Evolutionary conservation across 106 monocot genomes (phyloP).

Genomic region (Allium fistulosum): DNA sequence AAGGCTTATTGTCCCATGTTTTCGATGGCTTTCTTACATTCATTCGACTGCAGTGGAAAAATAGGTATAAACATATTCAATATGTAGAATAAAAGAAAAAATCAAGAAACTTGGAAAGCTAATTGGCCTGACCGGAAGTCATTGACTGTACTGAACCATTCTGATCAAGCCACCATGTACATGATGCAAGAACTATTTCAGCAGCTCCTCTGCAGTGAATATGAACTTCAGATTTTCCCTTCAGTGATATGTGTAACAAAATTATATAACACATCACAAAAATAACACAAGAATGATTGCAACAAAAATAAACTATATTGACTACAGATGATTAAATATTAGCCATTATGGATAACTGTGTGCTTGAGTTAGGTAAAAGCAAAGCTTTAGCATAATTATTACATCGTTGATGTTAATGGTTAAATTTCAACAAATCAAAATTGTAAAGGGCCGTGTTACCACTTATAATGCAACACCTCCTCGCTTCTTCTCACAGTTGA

Average conservation of each 20-base stretch:
- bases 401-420: too few relatives aligned
- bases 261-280: too few relatives aligned
- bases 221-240: slow-evolving; percentile 67
- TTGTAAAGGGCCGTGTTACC: slow-evolving; percentile 14
- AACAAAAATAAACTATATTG: too few relatives aligned
- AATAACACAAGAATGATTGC: too few relatives aligned
- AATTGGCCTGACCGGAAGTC: slow-evolving; percentile 38
- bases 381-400: too few relatives aligned
- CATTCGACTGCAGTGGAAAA: slow-evolving; percentile 32
- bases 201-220: slow-evolving; percentile 98
- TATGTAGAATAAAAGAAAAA: background rate
- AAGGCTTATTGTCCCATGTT: slow-evolving; percentile 68
- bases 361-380: too few relatives aligned
- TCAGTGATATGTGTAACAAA: too few relatives aligned
- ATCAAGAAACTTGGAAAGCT: background rate
- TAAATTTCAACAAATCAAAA: too few relatives aligned
- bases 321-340: too few relatives aligned
- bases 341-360: too few relatives aligned
- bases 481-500: slow-evolving; percentile 97
- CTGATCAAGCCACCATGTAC: slow-evolving; percentile 62
- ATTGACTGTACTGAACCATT: slow-evolving; percentile 47
- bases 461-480: slow-evolving; percentile 75
- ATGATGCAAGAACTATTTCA: slow-evolving; percentile 75
- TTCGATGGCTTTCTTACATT: slow-evolving; percentile 69
- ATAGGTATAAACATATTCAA: background rate